Conservation (phyloP, 768 basidiomycete species). For the Trametes villosa region DNA sequence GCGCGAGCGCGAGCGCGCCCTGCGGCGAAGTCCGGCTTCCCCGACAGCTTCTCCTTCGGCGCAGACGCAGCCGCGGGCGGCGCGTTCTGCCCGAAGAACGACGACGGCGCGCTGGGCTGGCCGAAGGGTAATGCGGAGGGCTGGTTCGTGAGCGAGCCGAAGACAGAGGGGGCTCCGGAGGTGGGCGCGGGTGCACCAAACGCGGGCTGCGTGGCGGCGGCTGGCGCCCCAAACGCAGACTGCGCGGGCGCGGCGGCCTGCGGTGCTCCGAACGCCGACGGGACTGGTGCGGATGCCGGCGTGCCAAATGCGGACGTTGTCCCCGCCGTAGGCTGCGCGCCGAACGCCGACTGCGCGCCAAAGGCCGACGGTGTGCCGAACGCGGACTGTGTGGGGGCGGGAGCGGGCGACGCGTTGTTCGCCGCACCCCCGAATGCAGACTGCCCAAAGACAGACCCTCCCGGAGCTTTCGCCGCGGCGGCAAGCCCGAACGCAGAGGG, state of each 20-base stretch:
- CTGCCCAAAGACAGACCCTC: slow-evolving; percentile 32
- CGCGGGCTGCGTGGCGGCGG: slow-evolving; percentile 7
- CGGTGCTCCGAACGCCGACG: slow-evolving; percentile 12
- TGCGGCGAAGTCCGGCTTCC: slow-evolving; percentile 40
- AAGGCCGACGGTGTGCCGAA: slow-evolving; percentile 21
- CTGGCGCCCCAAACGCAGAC: slow-evolving; percentile 7
- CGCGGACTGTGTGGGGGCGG: slow-evolving; percentile 21
- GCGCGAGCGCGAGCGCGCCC: slow-evolving; percentile 30
- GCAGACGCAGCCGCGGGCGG: not conserved
- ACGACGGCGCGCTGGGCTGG: slow-evolving; percentile 10
- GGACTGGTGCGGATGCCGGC: not conserved
- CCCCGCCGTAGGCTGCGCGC: not conserved
- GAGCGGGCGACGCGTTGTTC: slow-evolving; percentile 11
- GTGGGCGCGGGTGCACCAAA: slow-evolving; percentile 38
- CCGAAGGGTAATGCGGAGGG: slow-evolving; percentile 2
- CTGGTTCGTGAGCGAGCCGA: slow-evolving; percentile 25
- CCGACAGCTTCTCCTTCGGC: slow-evolving; percentile 22
- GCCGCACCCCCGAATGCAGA: slow-evolving; percentile 16
- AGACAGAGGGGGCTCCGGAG: slow-evolving; percentile 22
- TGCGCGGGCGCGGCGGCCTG: not conserved
- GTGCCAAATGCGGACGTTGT: slow-evolving; percentile 12
- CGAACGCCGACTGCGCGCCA: slow-evolving; percentile 19
- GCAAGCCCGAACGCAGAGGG: slow-evolving; percentile 33
- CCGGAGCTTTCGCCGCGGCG: slow-evolving; percentile 23
- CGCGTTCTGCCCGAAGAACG: slow-evolving; percentile 10